Evolutionary conservation across 495 filamentous ascomycete genomes (phyloP).

Genomic region (Neohortaea acidophila): DNA sequence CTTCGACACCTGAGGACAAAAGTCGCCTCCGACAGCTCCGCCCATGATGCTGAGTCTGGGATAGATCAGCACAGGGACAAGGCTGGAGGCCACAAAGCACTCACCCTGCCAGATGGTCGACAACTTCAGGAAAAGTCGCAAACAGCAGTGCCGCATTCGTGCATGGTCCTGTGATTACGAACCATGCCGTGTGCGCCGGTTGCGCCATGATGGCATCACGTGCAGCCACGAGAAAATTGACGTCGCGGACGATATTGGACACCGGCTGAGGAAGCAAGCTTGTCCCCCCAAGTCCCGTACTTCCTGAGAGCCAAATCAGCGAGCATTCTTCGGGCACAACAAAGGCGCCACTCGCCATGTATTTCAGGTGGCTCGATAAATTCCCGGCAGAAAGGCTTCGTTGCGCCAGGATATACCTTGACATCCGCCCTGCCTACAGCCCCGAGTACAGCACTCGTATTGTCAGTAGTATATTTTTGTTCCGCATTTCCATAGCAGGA

Average conservation of each 20-base stretch:
- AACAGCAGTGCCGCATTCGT: conserved; percentile 82
- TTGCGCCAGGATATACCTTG: conserved; percentile 58
- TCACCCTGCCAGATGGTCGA: conserved; percentile 53
- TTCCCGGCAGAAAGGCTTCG: conserved; percentile 52
- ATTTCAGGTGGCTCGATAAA: conserved; percentile 69
- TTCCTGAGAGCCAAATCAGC: too few relatives aligned
- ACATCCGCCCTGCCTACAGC: conserved; percentile 58
- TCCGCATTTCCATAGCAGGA: conserved; percentile 91
- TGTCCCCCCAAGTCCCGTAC: conserved; percentile 83
- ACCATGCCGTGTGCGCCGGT: conserved; percentile 48
- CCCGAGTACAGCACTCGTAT: conserved; percentile 62
- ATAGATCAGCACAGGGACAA: too few relatives aligned
- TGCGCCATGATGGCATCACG: conserved; percentile 47
- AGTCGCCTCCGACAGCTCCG: conserved; percentile 62
- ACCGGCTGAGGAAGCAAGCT: conserved; percentile 53
- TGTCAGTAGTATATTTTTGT: conserved; percentile 63
- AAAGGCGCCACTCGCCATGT: conserved; percentile 73
- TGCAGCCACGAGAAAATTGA: conserved; percentile 33
- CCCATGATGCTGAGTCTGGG: conserved; percentile 85
- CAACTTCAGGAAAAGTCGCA: conserved; percentile 55
- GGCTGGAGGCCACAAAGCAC: too few relatives aligned
- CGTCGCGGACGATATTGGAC: conserved; percentile 30
- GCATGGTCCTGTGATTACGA: conserved; percentile 72
- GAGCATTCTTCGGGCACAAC: too few relatives aligned
- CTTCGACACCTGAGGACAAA: conserved; percentile 61